Percentiles rank a stretch among this genome's conserved stretches.
Evolutionary conservation across 2,329 filamentous ascomycete species (phyloP).

Genomic region (Cladosporium oxysporum): DNA sequence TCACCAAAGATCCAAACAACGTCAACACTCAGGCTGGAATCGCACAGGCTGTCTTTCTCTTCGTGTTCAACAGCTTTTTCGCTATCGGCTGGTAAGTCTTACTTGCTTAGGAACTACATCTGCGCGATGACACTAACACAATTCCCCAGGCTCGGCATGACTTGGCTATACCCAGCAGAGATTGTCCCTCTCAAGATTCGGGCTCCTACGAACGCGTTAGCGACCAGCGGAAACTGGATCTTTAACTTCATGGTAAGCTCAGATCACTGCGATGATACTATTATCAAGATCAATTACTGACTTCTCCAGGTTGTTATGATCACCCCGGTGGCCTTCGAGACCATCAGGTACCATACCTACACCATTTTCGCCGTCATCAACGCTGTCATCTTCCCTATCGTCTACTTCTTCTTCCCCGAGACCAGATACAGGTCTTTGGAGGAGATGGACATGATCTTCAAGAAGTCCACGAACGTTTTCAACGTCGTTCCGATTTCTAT

Average conservation of each 20-base stretch:
- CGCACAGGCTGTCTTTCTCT: conserved; percentile 40
- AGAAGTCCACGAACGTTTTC: conserved; percentile 55
- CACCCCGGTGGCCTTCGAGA: conserved; percentile 30
- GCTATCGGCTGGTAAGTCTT: conserved; percentile 36
- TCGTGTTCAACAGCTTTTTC: conserved; percentile 42
- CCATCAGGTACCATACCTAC: conserved; percentile 62
- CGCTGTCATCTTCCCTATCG: conserved; percentile 56
- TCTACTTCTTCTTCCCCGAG: conserved; percentile 55
- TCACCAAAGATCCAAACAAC: conserved; percentile 20
- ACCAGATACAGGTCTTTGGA: conserved; percentile 66
- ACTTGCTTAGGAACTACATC: not conserved
- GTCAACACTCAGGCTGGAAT: conserved; percentile 34
- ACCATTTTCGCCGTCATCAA: conserved; percentile 69
- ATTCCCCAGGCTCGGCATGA: conserved; percentile 4
- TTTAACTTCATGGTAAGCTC: conserved; percentile 48
- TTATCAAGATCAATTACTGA: not conserved
- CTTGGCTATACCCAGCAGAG: conserved; percentile 34
- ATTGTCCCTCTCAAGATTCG: conserved; percentile 39
- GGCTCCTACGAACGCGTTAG: conserved; percentile 39
- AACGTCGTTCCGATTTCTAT: conserved; percentile 54
- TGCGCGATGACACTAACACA: not conserved
- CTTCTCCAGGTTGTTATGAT: conserved; percentile 27
- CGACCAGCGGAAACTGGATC: conserved; percentile 57
- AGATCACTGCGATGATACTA: no score
- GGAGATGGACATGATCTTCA: conserved; percentile 63